Evolutionary conservation across 148 eudicot genomes (phyloP), one percentile per base, ranked within the genome.

Genomic region (Arbutus unedo): DNA sequence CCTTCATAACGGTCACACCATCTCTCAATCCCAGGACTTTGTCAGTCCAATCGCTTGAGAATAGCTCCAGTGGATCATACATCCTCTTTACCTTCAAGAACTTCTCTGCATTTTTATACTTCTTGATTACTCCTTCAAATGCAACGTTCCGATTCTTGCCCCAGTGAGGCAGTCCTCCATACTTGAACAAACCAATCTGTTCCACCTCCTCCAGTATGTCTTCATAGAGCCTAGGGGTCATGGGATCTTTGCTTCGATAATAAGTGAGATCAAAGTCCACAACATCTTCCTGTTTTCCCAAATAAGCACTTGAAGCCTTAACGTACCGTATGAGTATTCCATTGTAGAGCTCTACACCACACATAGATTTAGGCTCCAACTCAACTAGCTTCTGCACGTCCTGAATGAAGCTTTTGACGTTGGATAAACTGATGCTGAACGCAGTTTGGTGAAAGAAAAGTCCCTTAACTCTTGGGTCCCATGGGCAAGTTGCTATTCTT

Each of bases 71-170:
- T 0, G 96, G 96, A 88, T 95, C 98, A 85, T 88, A 95, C 82
- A 13, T 78, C 1, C 86, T 44, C 78, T 92, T 95, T 18, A 92
- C 89, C 80, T 76, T 84, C 19, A 95, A 68, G 75, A 95, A 95
- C 68, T 88, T 77, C 13, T 0, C 11, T 0, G 79, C 88, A 25
- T 91, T 88, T 60, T 82, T 85, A 68, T 90, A 93, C 82, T 92
- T 95, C 2, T 86, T 83, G 50, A 91, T 88, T 6, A 70, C 96
- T 9, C 90, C 93, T 6, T 83, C 76, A 43, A 95, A 93, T 0
- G 95, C 98, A 77, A 93, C 45, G 53, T 93, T 95, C 14, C 98
- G 82, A 73, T 95, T 95, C 87, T 95, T 95, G 3, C 98, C 98
- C 98, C 98, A 95, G 13, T 95, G 98, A 5, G 98, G 98, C 41